phyloP scores from a whole-genome alignment of 345 rosid species.

The Arabidopsis thaliana region TAIR10.1 NC_003070.9:13334001-13334500 shows the following conservation, averaged over 20 bases:
- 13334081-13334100: slow-evolving; percentile 70
- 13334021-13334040: slow-evolving; percentile 69
- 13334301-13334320: slow-evolving; percentile 48
- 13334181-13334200: slow-evolving; percentile 82
- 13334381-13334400: slow-evolving; percentile 58
- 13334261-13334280: slow-evolving; percentile 72
- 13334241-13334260: slow-evolving; percentile 72
- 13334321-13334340: slow-evolving; percentile 71
- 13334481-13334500: too few species aligned
- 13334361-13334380: slow-evolving; percentile 71
- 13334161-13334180: slow-evolving; percentile 57
- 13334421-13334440: slow-evolving; percentile 78
- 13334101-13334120: slow-evolving; percentile 82
- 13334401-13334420: slow-evolving; percentile 69
- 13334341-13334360: slow-evolving; percentile 77
- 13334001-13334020: slow-evolving; percentile 76
- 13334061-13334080: slow-evolving; percentile 86
- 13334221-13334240: slow-evolving; percentile 76
- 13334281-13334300: slow-evolving; percentile 60
- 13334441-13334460: too few species aligned
- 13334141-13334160: slow-evolving; percentile 77
- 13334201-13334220: slow-evolving; percentile 80
- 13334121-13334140: slow-evolving; percentile 65
- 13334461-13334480: too few species aligned
- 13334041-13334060: slow-evolving; percentile 80